Percentiles rank a stretch among this genome's conserved stretches.
Conservation (phyloP, 306 rosid genomes). For the Medicago ruthenica region DNA sequence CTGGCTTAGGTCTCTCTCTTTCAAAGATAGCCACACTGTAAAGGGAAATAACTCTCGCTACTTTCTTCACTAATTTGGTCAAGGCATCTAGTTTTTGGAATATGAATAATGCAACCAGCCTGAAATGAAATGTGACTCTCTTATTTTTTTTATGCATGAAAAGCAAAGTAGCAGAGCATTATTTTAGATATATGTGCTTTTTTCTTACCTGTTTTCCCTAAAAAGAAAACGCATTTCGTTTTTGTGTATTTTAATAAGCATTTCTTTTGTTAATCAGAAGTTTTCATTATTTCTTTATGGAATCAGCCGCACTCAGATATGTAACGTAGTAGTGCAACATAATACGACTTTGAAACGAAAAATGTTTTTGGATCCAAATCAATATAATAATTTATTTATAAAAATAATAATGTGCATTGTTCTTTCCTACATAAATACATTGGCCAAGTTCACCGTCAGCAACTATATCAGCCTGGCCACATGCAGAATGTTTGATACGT, state of each 20-base stretch:
- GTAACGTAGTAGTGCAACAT: background rate
- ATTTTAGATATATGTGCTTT: background rate
- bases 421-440: background rate
- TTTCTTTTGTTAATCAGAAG: background rate
- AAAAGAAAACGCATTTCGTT: background rate
- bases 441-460: background rate
- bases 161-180: conserved; percentile 6
- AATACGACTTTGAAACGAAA: background rate
- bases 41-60: conserved; percentile 18
- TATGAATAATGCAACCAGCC: conserved; percentile 4
- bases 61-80: conserved; percentile 11
- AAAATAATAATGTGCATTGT: background rate
- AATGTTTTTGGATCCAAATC: background rate
- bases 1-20: conserved; percentile 20
- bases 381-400: background rate
- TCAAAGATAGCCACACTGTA: conserved; percentile 34
- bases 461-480: conserved; percentile 1
- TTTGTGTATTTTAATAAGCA: no score
- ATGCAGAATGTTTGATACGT: background rate
- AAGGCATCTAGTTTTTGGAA: conserved; percentile 24
- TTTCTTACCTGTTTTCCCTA: background rate
- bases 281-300: background rate
- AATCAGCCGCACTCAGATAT: conserved; percentile 1
- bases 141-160: background rate
- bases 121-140: background rate